phyloP scores from a whole-genome alignment of 768 basidiomycete genomes.

The Kwoniella dejecticola region DNA sequence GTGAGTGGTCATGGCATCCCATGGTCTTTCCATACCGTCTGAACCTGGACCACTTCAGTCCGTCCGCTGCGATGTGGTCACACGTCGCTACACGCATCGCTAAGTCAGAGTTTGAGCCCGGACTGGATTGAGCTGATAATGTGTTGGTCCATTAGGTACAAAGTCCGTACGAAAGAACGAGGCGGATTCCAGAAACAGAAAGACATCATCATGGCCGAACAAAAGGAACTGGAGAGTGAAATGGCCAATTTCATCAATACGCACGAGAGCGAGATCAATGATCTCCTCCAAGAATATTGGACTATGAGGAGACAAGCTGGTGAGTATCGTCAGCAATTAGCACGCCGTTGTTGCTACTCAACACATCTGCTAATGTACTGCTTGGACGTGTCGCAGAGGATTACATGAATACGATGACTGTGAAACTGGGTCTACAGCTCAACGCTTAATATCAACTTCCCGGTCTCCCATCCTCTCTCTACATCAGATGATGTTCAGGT shows the following conservation, averaged over 20 bases:
- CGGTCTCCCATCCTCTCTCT: not conserved
- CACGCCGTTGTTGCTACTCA: not conserved
- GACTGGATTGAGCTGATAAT: not conserved
- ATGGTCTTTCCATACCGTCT: not conserved
- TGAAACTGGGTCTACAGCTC: conserved; percentile 31
- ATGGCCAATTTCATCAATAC: conserved; percentile 62
- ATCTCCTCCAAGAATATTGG: conserved; percentile 74
- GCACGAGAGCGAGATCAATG: conserved; percentile 72
- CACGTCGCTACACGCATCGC: too few species aligned
- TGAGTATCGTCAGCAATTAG: conserved; percentile 19
- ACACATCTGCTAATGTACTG: not conserved
- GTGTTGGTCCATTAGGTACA: conserved; percentile 53
- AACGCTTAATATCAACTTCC: not conserved
- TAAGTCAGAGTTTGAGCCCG: too few species aligned
- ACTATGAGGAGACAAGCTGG: conserved; percentile 47
- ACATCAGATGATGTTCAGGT: too few species aligned
- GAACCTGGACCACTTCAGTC: too few species aligned
- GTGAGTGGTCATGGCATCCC: conserved; percentile 62
- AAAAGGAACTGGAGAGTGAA: conserved; percentile 69
- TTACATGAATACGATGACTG: conserved; percentile 48
- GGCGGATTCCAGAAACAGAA: conserved; percentile 34
- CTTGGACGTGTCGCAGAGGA: too few species aligned
- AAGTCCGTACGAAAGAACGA: conserved; percentile 35
- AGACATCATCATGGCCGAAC: conserved; percentile 63
- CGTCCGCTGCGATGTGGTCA: too few species aligned